Percentiles rank a stretch among this genome's conserved stretches.
phyloP scores from a whole-genome alignment of 352 stramenopile species.

The Phytophthora constricta region DNA sequence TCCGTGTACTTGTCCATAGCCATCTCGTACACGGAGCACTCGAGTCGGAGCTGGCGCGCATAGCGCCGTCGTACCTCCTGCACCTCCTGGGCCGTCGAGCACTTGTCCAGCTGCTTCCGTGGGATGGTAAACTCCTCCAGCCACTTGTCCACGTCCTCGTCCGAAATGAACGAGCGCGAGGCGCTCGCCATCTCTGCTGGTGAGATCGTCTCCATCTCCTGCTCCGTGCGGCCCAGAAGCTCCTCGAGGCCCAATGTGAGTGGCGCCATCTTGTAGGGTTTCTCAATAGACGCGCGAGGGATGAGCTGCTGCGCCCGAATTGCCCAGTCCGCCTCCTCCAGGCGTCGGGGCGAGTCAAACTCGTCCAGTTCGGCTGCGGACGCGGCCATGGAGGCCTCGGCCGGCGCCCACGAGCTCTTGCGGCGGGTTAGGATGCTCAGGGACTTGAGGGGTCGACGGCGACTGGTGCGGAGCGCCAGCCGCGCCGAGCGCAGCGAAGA shows the following conservation, averaged over 20 bases:
- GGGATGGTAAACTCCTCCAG: slow-evolving; percentile 67
- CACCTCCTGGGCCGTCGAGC: slow-evolving; percentile 50
- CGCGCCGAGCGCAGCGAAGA: not conserved
- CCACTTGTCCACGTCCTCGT: slow-evolving; percentile 82
- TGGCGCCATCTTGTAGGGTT: slow-evolving; percentile 41
- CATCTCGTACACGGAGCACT: slow-evolving; percentile 86
- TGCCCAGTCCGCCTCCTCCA: slow-evolving; percentile 63
- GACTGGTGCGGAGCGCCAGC: not conserved
- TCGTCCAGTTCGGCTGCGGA: slow-evolving; percentile 33
- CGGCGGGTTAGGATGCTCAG: slow-evolving; percentile 21
- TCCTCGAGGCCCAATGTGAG: slow-evolving; percentile 34
- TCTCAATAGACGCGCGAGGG: slow-evolving; percentile 53
- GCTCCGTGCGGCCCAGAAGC: slow-evolving; percentile 15
- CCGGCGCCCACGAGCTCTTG: slow-evolving; percentile 42
- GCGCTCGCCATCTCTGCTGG: slow-evolving; percentile 8
- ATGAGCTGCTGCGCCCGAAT: slow-evolving; percentile 58
- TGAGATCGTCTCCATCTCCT: slow-evolving; percentile 21
- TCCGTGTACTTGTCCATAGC: slow-evolving; percentile 69
- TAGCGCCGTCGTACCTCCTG: slow-evolving; percentile 71
- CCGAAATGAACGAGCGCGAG: slow-evolving; percentile 56
- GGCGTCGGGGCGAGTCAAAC: slow-evolving; percentile 19
- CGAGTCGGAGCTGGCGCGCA: slow-evolving; percentile 76
- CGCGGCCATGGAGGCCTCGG: slow-evolving; percentile 17
- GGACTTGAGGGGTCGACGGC: not conserved
- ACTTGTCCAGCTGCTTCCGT: slow-evolving; percentile 53